phyloP scores from a whole-genome alignment of 2,329 filamentous ascomycete genomes.

The Aspergillus fumigatus region DNA sequence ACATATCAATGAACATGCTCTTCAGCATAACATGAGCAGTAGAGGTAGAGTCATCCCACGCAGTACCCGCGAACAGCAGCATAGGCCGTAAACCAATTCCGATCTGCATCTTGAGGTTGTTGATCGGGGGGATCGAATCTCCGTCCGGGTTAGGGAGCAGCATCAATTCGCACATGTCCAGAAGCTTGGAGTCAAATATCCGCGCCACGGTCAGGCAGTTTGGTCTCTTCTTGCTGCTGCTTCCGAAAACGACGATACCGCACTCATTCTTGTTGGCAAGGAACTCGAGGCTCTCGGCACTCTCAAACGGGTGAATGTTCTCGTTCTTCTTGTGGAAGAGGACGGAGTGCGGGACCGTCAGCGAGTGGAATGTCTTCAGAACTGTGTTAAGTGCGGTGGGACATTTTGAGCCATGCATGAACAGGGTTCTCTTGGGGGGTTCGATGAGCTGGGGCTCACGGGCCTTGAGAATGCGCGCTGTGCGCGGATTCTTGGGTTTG shows the following conservation, averaged over 20 bases:
- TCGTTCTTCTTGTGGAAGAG: conserved; percentile 97
- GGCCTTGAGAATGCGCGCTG: conserved; percentile 90
- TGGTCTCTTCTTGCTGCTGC: conserved; percentile 89
- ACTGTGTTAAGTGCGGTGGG: conserved; percentile 79
- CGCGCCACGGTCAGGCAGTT: conserved; percentile 80
- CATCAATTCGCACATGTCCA: conserved; percentile 92
- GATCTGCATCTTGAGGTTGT: conserved; percentile 57
- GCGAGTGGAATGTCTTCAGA: conserved; percentile 74
- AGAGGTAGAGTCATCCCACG: conserved; percentile 75
- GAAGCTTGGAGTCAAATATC: conserved; percentile 77
- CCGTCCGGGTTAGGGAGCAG: conserved; percentile 66
- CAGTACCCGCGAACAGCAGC: conserved; percentile 82
- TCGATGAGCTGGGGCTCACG: conserved; percentile 84
- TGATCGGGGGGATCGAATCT: conserved; percentile 31
- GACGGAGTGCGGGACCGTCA: conserved; percentile 79
- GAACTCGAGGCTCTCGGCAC: conserved; percentile 82
- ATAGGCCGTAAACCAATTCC: conserved; percentile 82
- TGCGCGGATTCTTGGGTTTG: conserved; percentile 76
- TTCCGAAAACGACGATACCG: conserved; percentile 76
- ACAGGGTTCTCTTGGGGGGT: conserved; percentile 83
- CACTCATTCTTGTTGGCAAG: conserved; percentile 96
- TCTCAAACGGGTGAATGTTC: conserved; percentile 86
- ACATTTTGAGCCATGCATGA: conserved; percentile 82
- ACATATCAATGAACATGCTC: conserved; percentile 83
- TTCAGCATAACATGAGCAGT: conserved; percentile 83